Evolutionary conservation across 352 stramenopile species (phyloP), one percentile per base, ranked within the genome.

Genomic region (Phytophthora meadii): DNA sequence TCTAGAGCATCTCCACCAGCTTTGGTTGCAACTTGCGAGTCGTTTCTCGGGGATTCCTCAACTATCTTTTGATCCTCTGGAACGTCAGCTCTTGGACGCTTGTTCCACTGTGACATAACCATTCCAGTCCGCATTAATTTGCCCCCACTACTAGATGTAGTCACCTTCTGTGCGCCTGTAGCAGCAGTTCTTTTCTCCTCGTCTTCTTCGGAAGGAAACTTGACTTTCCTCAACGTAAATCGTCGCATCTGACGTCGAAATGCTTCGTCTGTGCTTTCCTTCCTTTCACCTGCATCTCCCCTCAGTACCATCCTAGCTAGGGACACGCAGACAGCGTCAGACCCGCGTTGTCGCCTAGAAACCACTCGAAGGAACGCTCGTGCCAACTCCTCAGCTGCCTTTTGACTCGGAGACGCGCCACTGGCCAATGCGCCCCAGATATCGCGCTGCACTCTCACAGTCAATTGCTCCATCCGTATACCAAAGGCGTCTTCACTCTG

Each of bases 371-470:
- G 50, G 46, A 73, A 80, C 9, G 53, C 51, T 27, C 52, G 53
- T 19, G 68, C 74, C 30, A 82, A 49, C 17, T 17, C 27, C 48
- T 52, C 55, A 25, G 44, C 54, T 12, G n/a, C 57, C 5, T 48
- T 34, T 44, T 56, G 22, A n/a, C 27, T 46, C 1, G 53, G 52
- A 42, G 57, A 65, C 19, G 60, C 68, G 28, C 54, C 39, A 27
- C 70, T 79, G 10, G 74, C 72, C 24, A 90, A 59, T 30, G 79
- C 78, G 40, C 80, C 88, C 82, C 80, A 93, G 19, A 89, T 64
- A 32, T 88, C 76, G 0, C 84, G 80, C 53, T 93, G 84, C 4
- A 70, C 72, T 17, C 51, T 24, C 22, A 83, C 27, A 8, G 68
- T 41, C 36, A 87, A 45, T 25, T 74, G 54, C 42, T 93, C 80